Percentiles rank a stretch among this genome's conserved stretches.
Conservation (phyloP, 805 yeast genomes). For the Kodamaea jinghongensis region DNA sequence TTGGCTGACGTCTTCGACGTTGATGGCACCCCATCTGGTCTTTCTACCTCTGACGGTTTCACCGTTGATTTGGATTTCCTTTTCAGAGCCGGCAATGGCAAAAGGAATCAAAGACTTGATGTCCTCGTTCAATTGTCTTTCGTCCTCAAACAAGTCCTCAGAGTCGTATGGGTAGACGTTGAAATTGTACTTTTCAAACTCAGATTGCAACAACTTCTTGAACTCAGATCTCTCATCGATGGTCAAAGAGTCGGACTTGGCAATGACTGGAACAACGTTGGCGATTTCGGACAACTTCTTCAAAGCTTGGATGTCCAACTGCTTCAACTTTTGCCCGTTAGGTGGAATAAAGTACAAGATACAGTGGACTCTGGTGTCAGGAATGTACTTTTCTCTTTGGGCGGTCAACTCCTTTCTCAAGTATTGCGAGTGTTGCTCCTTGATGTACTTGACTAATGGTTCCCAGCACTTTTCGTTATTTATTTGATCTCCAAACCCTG, state of each 20-base stretch:
- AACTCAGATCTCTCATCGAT: constrained; percentile 76
- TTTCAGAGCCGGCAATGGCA: constrained; percentile 91
- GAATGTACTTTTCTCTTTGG: constrained; percentile 77
- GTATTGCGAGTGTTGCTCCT: constrained; percentile 90
- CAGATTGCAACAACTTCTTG: constrained; percentile 73
- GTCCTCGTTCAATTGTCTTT: constrained; percentile 68
- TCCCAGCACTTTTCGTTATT: constrained; percentile 97
- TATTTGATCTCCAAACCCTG: constrained; percentile 97
- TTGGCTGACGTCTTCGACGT: constrained; percentile 91
- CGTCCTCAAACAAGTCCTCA: constrained; percentile 67
- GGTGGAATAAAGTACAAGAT: constrained; percentile 90
- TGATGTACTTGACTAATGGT: constrained; percentile 88
- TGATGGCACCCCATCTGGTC: constrained; percentile 90
- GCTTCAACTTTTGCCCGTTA: constrained; percentile 78
- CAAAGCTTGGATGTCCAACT: constrained; percentile 78
- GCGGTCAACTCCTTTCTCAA: constrained; percentile 94
- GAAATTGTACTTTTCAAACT: constrained; percentile 69
- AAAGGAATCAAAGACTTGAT: constrained; percentile 80
- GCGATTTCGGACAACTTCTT: constrained; percentile 84
- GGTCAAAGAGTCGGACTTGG: constrained; percentile 89
- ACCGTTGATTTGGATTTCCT: constrained; percentile 71
- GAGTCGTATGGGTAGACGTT: constrained; percentile 82
- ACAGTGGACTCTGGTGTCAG: constrained; percentile 91
- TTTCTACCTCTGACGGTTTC: constrained; percentile 84
- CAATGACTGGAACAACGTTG: constrained; percentile 93